Percentiles rank a stretch among this genome's conserved stretches.
These are phyloP conservation scores for Crucihimalaya himalaica DNA, from an alignment of 345 rosid species.

Conservation along the genomic window DNA sequence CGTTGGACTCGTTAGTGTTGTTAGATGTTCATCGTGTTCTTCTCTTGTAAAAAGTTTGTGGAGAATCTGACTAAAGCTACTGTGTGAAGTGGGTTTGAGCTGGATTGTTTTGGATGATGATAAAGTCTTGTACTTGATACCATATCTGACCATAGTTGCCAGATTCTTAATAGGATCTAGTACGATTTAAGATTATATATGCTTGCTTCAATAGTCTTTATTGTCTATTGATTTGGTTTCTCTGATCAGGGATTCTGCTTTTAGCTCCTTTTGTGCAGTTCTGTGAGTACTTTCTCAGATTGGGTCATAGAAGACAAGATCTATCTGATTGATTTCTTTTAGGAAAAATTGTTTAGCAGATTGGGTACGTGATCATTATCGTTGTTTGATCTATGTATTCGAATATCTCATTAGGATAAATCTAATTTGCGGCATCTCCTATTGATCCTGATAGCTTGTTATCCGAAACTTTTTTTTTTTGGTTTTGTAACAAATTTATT, in stretches of 20 bases:
- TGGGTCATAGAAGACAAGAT: background rate
- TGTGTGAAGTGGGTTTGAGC: slow-evolving; percentile 38
- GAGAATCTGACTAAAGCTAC: slow-evolving; percentile 23
- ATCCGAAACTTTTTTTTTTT: background rate
- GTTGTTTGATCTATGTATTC: slow-evolving; percentile 15
- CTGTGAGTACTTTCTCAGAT: too few relatives aligned
- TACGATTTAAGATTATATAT: background rate
- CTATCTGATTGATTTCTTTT: slow-evolving; percentile 15
- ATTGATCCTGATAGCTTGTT: background rate
- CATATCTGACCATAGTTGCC: slow-evolving; percentile 7
- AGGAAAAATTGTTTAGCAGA: background rate
- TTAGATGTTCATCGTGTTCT: slow-evolving; percentile 10
- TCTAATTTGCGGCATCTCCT: background rate
- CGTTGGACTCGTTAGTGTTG: slow-evolving; percentile 33
- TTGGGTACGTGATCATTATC: background rate
- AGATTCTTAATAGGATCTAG: slow-evolving; percentile 28
- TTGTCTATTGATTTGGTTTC: slow-evolving; percentile 16
- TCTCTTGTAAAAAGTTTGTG: slow-evolving; percentile 1
- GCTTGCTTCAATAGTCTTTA: background rate
- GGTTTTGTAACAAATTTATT: background rate
- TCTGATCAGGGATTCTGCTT: slow-evolving; percentile 15
- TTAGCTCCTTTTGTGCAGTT: background rate
- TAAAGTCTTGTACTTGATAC: slow-evolving; percentile 15
- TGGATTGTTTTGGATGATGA: slow-evolving; percentile 19
- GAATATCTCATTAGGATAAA: background rate